These are phyloP conservation scores for Lomentospora prolificans DNA, from an alignment of 2,329 filamentous ascomycete species.

Conservation along the genomic window DNA sequence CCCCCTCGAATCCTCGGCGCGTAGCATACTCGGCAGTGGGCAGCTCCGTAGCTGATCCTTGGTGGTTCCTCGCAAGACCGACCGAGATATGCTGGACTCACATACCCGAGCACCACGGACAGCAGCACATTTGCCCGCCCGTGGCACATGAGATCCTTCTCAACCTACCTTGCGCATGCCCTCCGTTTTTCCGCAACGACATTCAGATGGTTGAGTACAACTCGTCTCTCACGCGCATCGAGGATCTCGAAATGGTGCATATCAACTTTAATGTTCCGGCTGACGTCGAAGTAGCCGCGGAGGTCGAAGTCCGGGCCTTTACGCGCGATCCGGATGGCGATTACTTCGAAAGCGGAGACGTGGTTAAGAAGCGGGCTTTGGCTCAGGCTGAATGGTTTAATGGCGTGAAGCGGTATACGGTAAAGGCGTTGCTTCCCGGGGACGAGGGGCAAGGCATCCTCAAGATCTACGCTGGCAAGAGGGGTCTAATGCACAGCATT, in stretches of 20 bases:
- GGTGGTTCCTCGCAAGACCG: conserved; percentile 90
- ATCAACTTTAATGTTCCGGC: conserved; percentile 77
- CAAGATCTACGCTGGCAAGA: conserved; percentile 87
- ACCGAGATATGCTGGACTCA: conserved; percentile 93
- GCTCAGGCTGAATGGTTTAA: conserved; percentile 86
- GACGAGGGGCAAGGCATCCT: conserved; percentile 83
- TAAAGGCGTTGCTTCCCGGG: conserved; percentile 85
- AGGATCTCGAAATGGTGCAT: conserved; percentile 89
- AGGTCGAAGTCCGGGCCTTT: conserved; percentile 78
- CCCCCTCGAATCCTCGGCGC: conserved; percentile 78
- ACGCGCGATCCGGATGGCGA: conserved; percentile 81
- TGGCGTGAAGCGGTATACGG: conserved; percentile 80
- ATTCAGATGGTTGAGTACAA: conserved; percentile 83
- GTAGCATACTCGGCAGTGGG: conserved; percentile 64
- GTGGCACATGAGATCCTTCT: conserved; percentile 78
- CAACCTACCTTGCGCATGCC: conserved; percentile 75
- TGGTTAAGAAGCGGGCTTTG: conserved; percentile 74
- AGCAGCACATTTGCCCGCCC: conserved; percentile 88
- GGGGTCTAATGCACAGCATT: conserved; percentile 94
- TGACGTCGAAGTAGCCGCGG: conserved; percentile 85
- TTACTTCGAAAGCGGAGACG: conserved; percentile 83
- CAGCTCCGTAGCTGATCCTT: conserved; percentile 64
- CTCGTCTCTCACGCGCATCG: conserved; percentile 73
- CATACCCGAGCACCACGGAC: conserved; percentile 73
- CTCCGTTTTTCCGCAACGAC: conserved; percentile 75